phyloP scores from a whole-genome alignment of 2,329 filamentous ascomycete genomes.

The Penicillium sp. region DNA sequence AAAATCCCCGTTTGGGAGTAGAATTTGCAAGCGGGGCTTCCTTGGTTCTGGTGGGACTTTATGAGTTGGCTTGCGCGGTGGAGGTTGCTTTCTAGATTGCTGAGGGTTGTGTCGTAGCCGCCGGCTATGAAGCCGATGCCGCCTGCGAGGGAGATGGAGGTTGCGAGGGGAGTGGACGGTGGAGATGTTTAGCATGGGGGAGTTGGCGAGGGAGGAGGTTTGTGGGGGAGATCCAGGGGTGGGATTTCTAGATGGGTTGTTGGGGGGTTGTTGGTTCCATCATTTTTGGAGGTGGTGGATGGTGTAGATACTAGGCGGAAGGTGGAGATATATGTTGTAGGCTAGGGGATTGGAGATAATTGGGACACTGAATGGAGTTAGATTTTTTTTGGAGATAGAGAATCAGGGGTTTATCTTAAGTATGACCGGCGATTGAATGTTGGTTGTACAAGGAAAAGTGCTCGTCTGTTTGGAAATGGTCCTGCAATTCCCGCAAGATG shows the following conservation, averaged over 20 bases:
- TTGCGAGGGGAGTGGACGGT: neutral
- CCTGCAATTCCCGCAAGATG: neutral
- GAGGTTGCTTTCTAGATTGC: neutral
- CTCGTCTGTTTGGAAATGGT: neutral
- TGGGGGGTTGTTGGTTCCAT: neutral
- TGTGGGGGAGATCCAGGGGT: neutral
- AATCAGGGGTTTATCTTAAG: too few relatives aligned
- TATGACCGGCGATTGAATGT: neutral
- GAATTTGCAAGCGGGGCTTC: neutral
- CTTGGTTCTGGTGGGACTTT: neutral
- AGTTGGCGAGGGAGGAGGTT: neutral
- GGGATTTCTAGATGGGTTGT: neutral
- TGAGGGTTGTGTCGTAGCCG: neutral
- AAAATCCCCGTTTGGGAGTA: neutral
- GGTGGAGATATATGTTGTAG: neutral
- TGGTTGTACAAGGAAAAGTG: neutral
- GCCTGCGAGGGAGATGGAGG: neutral
- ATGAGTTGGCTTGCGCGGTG: neutral
- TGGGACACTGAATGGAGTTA: neutral
- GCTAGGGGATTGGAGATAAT: neutral
- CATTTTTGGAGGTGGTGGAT: too few relatives aligned
- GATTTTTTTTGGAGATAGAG: neutral
- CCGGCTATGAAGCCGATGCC: neutral
- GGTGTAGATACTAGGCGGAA: neutral
- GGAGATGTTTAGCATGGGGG: neutral